Base-by-base conservation (phyloP, 257 asterid genomes). In the Hygrophila difformis region DNA sequence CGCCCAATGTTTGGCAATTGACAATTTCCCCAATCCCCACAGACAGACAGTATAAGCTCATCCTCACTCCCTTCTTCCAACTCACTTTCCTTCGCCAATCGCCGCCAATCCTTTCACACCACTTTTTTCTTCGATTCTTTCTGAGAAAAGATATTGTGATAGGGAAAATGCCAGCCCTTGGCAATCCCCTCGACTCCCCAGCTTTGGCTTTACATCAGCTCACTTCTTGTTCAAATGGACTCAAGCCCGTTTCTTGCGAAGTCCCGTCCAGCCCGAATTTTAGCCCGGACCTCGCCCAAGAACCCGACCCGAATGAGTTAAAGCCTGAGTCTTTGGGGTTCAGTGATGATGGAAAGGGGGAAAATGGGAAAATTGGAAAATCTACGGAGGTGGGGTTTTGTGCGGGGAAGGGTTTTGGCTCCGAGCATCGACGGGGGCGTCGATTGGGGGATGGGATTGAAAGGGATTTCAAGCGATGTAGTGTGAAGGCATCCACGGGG, bases 91-190 rank as follows among this genome's bases (percentile, higher is more conserved):
- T 22, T 47, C 3, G 18, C 17, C 18, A 10, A 21, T 2, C 40
- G 50, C 55, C 15, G 13, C 19, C 22, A 22, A 40, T 43, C 35
- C 11, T 12, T 41, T 5, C 4, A 39, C 8, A 14, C 21, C 12
- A 41, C 12, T 20, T 33, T 50, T 50, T 56, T 42, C 54, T 13
- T 17, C 43, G 19, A 58, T 50, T 22, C 39, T 16, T 18, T 57
- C 62, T 21, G 29, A 26, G 23, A 21, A 4, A 13, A 12, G 35
- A n/a, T n/a, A n/a, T n/a, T n/a, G n/a, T n/a, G n/a, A n/a, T n/a
- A n/a, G 37, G 33, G 6, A 46, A 46, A 26, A 76, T 76, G 84
- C 84, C 84, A 37, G 69, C 64, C 62, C 72, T 72, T 3, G 67
- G 50, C 51, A 59, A 65, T 52, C 60, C 49, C 62, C 37, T 53